These are phyloP conservation scores for Neurospora sp. DNA, from an alignment of 495 filamentous ascomycete species.

Conservation along the genomic window DNA sequence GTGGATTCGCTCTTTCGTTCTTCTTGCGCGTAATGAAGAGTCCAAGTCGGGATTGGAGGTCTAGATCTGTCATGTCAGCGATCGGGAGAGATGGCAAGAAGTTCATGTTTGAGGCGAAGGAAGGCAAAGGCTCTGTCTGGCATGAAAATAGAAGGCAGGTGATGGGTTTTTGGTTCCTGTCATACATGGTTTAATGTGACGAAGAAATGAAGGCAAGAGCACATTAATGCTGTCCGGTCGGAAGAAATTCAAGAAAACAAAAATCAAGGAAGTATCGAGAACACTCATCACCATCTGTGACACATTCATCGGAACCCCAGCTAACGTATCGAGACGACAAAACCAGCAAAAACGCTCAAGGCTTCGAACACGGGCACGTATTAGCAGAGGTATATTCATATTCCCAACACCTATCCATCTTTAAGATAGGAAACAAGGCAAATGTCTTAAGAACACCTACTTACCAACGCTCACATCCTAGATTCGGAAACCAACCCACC, in stretches of 20 bases:
- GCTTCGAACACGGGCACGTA: neutral
- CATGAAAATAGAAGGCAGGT: neutral
- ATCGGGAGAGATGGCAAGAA: no score
- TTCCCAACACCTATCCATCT: neutral
- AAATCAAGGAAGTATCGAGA: neutral
- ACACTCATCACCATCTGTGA: neutral
- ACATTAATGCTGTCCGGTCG: neutral
- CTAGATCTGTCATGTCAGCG: no score
- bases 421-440: neutral
- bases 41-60: no score
- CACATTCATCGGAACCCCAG: neutral
- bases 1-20: no score
- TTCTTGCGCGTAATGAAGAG: no score
- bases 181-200: neutral
- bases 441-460: neutral
- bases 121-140: neutral
- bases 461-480: neutral
- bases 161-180: neutral
- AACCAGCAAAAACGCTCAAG: neutral
- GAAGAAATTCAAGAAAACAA: neutral
- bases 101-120: neutral
- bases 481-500: neutral
- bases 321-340: neutral
- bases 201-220: neutral
- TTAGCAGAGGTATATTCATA: neutral